phyloP scores from a whole-genome alignment of 306 rosid genomes.

The Gleditsia sinensis region DNA sequence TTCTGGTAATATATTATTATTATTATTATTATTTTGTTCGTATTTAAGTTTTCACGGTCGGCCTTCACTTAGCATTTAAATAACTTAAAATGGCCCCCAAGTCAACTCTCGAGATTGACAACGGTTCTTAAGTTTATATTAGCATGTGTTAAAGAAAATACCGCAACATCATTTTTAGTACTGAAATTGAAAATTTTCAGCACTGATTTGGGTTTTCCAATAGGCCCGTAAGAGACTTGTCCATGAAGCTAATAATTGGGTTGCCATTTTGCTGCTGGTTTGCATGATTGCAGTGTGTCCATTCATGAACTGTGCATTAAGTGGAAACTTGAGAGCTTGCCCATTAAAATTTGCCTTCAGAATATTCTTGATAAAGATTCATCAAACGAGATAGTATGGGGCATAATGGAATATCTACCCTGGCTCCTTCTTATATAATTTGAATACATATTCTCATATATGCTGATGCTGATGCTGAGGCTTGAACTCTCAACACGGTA shows the following conservation, averaged over 20 bases:
- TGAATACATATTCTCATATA: conserved; percentile 14
- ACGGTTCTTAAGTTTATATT: not conserved
- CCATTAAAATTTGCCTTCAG: not conserved
- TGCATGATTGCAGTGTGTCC: not conserved
- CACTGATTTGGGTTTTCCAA: no score
- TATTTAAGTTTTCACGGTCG: no score
- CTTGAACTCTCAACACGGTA: conserved; percentile 46
- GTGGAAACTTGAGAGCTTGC: not conserved
- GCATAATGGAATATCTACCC: not conserved
- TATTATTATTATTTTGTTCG: no score
- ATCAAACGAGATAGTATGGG: not conserved
- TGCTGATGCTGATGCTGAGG: no score
- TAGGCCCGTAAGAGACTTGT: not conserved
- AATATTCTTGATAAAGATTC: not conserved
- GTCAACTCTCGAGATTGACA: no score
- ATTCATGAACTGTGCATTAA: conserved; percentile 3
- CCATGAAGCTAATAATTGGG: not conserved
- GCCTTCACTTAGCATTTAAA: no score
- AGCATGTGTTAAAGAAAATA: not conserved
- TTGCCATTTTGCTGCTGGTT: not conserved
- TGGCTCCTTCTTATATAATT: not conserved
- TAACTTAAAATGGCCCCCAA: no score
- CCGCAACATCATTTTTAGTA: not conserved
- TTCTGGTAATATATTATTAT: conserved; percentile 61
- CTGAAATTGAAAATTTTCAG: not conserved